Conservation (phyloP, 345 rosid genomes). For the Chamaenerion angustifolium region DNA sequence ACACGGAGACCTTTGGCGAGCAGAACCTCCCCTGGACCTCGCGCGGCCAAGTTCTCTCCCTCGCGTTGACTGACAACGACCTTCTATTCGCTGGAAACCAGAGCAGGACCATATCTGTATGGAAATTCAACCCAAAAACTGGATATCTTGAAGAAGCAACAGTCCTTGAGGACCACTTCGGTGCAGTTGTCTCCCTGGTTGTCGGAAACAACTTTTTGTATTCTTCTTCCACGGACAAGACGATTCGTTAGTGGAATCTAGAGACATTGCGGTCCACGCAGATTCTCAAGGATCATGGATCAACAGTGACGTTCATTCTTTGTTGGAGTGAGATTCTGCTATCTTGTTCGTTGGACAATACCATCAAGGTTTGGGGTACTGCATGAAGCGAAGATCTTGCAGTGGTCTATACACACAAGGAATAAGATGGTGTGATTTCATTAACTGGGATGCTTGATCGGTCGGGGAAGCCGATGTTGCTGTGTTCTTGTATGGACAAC, state of each 20-base stretch:
- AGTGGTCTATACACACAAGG: conserved; percentile 2
- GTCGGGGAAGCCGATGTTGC: background rate
- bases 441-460: conserved; percentile 7
- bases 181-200: conserved; percentile 2
- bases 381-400: conserved; percentile 4
- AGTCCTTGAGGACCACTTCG: conserved; percentile 5
- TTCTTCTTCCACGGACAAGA: background rate
- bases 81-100: too few species aligned
- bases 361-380: conserved; percentile 6
- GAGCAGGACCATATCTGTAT: too few species aligned
- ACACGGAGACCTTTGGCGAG: background rate
- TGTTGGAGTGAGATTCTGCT: conserved; percentile 8
- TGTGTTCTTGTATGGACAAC: background rate
- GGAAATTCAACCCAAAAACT: background rate
- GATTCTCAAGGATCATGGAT: conserved; percentile 7
- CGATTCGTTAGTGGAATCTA: conserved; percentile 9
- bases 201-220: background rate
- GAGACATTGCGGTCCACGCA: conserved; percentile 2
- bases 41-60: too few species aligned
- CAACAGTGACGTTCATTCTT: conserved; percentile 9
- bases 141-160: background rate
- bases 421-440: conserved; percentile 1
- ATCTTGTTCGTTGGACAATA: conserved; percentile 7
- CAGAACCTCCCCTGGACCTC: too few species aligned
- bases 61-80: too few species aligned